These are phyloP conservation scores for Heliosperma pusillum DNA, from an alignment of 148 eudicot species.

Conservation along the genomic window DNA sequence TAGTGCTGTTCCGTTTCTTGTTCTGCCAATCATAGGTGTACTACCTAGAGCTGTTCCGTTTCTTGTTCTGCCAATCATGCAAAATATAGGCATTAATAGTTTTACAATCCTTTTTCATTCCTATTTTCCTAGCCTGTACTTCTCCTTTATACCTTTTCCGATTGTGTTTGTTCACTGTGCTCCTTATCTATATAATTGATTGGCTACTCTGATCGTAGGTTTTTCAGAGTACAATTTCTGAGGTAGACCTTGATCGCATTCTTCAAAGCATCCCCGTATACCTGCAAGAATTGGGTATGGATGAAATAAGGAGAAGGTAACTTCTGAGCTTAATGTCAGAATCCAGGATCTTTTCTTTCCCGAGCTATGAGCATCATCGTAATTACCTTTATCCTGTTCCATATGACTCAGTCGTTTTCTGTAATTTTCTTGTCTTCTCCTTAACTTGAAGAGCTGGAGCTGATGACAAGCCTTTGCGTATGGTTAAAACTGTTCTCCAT, in stretches of 20 bases:
- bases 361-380: background rate
- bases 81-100: background rate
- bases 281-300: slow-evolving; percentile 96
- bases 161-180: background rate
- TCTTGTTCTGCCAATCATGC: too few relatives aligned
- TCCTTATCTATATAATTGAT: background rate
- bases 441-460: slow-evolving; percentile 74
- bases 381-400: background rate
- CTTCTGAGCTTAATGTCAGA: background rate
- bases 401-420: background rate
- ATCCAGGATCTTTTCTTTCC: background rate
- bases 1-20: background rate
- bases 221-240: slow-evolving; percentile 87
- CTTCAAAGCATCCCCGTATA: slow-evolving; percentile 94
- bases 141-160: background rate
- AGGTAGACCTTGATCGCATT: slow-evolving; percentile 92
- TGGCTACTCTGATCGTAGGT: slow-evolving; percentile 48
- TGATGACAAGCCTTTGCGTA: slow-evolving; percentile 96
- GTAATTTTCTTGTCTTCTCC: background rate
- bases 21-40: background rate
- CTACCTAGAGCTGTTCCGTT: too few relatives aligned
- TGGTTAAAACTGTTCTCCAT: slow-evolving; percentile 98
- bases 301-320: slow-evolving; percentile 96
- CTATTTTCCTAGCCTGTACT: background rate
- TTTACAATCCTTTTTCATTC: background rate